Evolutionary conservation across 805 yeast species (phyloP).

Genomic region (Wickerhamomyces alni): DNA sequence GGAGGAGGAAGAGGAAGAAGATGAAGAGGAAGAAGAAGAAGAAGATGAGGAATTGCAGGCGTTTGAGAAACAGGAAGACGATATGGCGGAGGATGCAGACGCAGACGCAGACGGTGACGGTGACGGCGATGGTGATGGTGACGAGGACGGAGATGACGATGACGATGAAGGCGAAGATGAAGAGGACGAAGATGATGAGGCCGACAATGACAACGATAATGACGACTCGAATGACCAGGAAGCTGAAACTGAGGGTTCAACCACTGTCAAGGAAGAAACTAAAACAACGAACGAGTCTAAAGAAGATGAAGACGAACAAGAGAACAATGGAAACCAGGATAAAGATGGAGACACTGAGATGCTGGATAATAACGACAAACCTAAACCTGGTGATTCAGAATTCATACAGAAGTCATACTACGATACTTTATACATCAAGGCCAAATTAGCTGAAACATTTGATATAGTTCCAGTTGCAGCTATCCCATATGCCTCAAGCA

Average conservation of each 20-base stretch:
- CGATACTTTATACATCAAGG: constrained; percentile 33
- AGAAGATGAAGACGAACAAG: background rate
- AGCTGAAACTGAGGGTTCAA: constrained; percentile 1
- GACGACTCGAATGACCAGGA: constrained; percentile 1
- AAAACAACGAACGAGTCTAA: no score
- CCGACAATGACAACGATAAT: constrained; percentile 4
- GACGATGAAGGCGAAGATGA: constrained; percentile 19
- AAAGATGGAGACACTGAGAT: background rate
- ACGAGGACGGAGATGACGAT: constrained; percentile 23
- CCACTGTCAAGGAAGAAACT: background rate
- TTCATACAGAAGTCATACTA: constrained; percentile 19
- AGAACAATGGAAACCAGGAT: background rate
- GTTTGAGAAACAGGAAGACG: constrained; percentile 21
- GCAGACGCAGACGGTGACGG: constrained; percentile 5
- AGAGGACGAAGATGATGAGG: constrained; percentile 9
- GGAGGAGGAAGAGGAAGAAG: constrained; percentile 21
- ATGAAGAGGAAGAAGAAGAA: constrained; percentile 24
- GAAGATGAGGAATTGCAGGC: constrained; percentile 26
- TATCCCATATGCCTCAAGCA: constrained; percentile 72
- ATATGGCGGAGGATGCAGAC: constrained; percentile 9
- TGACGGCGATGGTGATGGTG: constrained; percentile 23
- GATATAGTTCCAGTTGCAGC: constrained; percentile 85
- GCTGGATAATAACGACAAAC: background rate
- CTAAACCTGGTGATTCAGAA: background rate
- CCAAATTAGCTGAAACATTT: constrained; percentile 46